Base-by-base conservation (phyloP, 495 filamentous ascomycete species). In the Daldinia grandis region DNA sequence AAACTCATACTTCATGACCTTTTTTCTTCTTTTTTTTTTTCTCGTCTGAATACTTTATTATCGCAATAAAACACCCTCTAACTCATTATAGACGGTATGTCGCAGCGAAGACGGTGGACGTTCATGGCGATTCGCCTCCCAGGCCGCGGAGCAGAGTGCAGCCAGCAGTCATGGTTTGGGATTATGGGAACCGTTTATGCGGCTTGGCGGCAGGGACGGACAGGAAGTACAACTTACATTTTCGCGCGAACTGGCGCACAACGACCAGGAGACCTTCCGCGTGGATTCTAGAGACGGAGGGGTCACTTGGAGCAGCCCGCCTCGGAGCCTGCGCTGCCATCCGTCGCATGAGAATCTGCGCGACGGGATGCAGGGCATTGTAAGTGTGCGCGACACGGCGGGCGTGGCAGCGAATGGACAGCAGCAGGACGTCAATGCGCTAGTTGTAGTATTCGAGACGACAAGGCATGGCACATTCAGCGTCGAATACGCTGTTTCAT, bases 171-270 rank as follows among this genome's bases (percentile, higher is more conserved):
- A 78, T 0, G 81, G 83, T 0, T 73, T 85, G 10, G 87, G 87
- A 0, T 80, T 86, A 30, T 90, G 87, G 88, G 88, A 90, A 69
- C 87, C 88, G 1, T 89, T 89, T 73, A 85, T 90, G 81, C 78
- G 87, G 12, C 70, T 84, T 17, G 78, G 82, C 0, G 14, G 27
- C 4, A 37, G 65, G 1, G 76, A 77, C 6, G 82, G 80, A n/a
- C 25, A 30, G 5, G 81, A 84, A 58, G 76, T 87, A 17, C 87
- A 90, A 71, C 71, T 90, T 49, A 88, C 84, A 27, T 90, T 80
- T 77, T 58, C 80, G 65, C 24, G 80, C 80, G 74, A 88, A 61
- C 72, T 76, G n/a, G 72, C 75, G 24, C 44, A 8, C 37, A 49
- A 76, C 38, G 56, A 89, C 70, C 88, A 91, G 76, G 85, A 89